Evolutionary conservation across 495 filamentous ascomycete species (phyloP).

Genomic region (Venustampulla echinocandica): DNA sequence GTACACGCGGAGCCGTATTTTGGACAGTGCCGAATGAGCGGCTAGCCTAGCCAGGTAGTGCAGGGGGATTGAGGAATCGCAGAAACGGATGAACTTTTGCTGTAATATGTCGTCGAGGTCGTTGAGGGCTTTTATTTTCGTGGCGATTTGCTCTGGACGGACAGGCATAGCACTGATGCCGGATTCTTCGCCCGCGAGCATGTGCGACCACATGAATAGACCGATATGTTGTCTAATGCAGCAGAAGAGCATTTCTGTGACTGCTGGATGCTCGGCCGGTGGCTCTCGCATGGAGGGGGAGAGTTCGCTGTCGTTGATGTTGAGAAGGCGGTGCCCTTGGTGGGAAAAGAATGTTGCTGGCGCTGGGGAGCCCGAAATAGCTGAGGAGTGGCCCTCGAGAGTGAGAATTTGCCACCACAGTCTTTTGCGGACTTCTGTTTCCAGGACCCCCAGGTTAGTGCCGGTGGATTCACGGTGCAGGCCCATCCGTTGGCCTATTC

Average conservation of each 20-base stretch:
- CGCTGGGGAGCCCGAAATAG: constrained; percentile 53
- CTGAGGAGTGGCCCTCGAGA: constrained; percentile 40
- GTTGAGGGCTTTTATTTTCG: constrained; percentile 38
- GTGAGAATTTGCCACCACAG: constrained; percentile 52
- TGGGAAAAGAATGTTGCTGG: no score
- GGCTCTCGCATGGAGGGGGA: constrained; percentile 28
- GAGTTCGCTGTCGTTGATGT: constrained; percentile 34
- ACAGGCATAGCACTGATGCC: constrained; percentile 28
- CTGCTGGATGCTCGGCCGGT: constrained; percentile 32
- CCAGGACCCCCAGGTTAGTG: constrained; percentile 43
- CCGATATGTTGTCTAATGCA: no score
- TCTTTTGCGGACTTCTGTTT: constrained; percentile 48
- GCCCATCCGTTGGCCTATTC: constrained; percentile 32
- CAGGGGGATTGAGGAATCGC: constrained; percentile 48
- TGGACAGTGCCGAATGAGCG: constrained; percentile 31
- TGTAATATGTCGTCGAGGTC: constrained; percentile 32
- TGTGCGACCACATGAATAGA: constrained; percentile 37
- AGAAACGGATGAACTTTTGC: constrained; percentile 42
- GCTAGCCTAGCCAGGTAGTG: constrained; percentile 45
- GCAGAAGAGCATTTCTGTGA: constrained; percentile 53
- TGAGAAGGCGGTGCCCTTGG: constrained; percentile 32
- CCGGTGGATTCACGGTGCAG: constrained; percentile 40
- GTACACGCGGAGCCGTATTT: constrained; percentile 33
- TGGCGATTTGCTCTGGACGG: constrained; percentile 33
- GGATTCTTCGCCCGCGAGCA: constrained; percentile 22